These are phyloP conservation scores for Choanephora cucurbitarum DNA, from an alignment of 371 early-diverging fungal genomes.

Conservation along the genomic window DNA sequence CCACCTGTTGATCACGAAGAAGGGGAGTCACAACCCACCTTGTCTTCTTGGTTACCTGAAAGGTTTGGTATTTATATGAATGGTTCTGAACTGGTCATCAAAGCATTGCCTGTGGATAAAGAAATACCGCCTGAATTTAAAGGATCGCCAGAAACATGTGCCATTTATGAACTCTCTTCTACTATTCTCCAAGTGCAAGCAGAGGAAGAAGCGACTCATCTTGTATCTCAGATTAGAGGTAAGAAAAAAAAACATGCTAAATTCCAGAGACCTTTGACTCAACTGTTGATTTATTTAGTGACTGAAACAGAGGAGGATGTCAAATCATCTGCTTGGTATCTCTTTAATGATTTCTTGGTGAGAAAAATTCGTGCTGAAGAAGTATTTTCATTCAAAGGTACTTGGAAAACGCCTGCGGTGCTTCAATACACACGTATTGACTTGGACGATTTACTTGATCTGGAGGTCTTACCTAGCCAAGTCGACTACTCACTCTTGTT, in stretches of 20 bases:
- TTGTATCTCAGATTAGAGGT: conserved; percentile 77
- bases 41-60: conserved; percentile 52
- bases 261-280: no score
- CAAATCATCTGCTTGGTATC: conserved; percentile 68
- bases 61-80: conserved; percentile 57
- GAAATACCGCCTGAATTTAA: conserved; percentile 49
- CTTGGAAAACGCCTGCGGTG: conserved; percentile 82
- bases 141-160: conserved; percentile 41
- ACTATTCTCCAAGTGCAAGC: conserved; percentile 67
- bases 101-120: conserved; percentile 43
- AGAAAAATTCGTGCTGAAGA: conserved; percentile 71
- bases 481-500: conserved; percentile 52
- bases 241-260: conserved; percentile 14
- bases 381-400: conserved; percentile 65
- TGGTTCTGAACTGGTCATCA: conserved; percentile 44
- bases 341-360: conserved; percentile 95
- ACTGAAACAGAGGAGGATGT: conserved; percentile 38
- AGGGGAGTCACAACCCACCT: conserved; percentile 13
- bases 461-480: conserved; percentile 34
- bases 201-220: conserved; percentile 67
- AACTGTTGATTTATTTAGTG: no score
- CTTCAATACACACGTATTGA: conserved; percentile 71
- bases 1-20: conserved; percentile 18
- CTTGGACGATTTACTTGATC: conserved; percentile 41
- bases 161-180: conserved; percentile 63